Evolutionary conservation across 441 rosid genomes (phyloP), one percentile per base, ranked within the genome.

Genomic region (Eutrema salsugineum): DNA sequence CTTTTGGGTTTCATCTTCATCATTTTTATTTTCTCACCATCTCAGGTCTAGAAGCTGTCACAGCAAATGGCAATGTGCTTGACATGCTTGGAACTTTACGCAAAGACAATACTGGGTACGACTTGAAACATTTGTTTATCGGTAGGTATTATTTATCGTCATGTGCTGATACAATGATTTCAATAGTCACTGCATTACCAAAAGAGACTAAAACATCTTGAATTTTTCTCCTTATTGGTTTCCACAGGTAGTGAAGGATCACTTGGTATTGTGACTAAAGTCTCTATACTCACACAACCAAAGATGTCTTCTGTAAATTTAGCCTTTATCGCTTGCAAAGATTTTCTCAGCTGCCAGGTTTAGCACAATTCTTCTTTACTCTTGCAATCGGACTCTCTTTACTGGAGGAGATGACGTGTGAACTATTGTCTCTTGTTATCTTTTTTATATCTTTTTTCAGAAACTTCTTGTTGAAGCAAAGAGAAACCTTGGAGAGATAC

Each of bases 61-160:
- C 89, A 77, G 95, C 97, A 68, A 87, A 85, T 77, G 99, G 98
- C 36, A 80, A 81, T 68, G 97, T 90, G 73, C 86, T 94, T 71
- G 96, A 94, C 83, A 83, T 92, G 97, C 96, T 94, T 66, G 93
- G 97, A 49, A 90, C 91, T 68, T 79, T 89, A 79, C 91, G 97
- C 43, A 94, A 94, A 83, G 98, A 94, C 79, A 94, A 94, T 74
- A 92, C 98, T 59, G 98, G 97, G 27, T 95, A 91, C 59, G 92
- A 92, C 83, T 80, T 95, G 78, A 95, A 95, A 86, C 99, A 95
- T 82, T 79, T 95, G 78, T 92, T 92, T 75, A 89, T 92, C 71
- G 97, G 99, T 88, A 82, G 28, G 77, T 72, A 15, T 59, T 62
- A 32, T n/a, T 14, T 44, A 30, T 12, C 9, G 30, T 22, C 19